phyloP scores from a whole-genome alignment of 2,329 filamentous ascomycete genomes.

The Colletotrichum noveboracense region DNA sequence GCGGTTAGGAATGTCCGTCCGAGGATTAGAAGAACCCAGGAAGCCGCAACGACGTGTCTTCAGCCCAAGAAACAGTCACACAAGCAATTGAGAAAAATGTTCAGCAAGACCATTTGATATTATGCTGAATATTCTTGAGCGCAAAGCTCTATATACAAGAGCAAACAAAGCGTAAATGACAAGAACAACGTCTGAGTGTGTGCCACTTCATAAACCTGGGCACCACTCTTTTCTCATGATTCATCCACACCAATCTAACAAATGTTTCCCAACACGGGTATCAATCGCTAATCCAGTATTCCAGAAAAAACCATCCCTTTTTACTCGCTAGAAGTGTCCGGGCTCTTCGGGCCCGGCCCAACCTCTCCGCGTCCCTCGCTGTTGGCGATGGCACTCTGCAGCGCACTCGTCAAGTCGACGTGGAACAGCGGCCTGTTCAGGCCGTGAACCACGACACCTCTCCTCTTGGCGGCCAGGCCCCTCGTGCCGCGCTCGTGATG shows the following conservation, averaged over 20 bases:
- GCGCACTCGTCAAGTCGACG: slow-evolving; percentile 85
- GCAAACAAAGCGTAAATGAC: not conserved
- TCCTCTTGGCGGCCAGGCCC: slow-evolving; percentile 48
- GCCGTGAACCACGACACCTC: slow-evolving; percentile 77
- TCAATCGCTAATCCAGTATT: slow-evolving; percentile 17
- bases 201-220: not conserved
- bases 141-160: not conserved
- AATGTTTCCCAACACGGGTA: slow-evolving; percentile 12
- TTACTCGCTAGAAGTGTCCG: slow-evolving; percentile 3
- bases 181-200: not conserved
- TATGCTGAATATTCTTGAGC: not conserved
- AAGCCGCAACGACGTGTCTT: no score
- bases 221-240: not conserved
- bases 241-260: not conserved
- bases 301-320: not conserved
- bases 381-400: slow-evolving; percentile 87
- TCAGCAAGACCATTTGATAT: not conserved
- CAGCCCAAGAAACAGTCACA: not conserved
- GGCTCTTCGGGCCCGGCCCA: not conserved
- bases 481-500: slow-evolving; percentile 18
- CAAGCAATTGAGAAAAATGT: no score
- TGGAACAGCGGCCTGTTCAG: slow-evolving; percentile 93
- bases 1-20: no score
- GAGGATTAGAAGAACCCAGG: no score
- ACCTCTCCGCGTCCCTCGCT: slow-evolving; percentile 58